Percentiles rank a stretch among this genome's conserved stretches.
Evolutionary conservation across 2,329 filamentous ascomycete genomes (phyloP).

Genomic region (Colletotrichum lupini): DNA sequence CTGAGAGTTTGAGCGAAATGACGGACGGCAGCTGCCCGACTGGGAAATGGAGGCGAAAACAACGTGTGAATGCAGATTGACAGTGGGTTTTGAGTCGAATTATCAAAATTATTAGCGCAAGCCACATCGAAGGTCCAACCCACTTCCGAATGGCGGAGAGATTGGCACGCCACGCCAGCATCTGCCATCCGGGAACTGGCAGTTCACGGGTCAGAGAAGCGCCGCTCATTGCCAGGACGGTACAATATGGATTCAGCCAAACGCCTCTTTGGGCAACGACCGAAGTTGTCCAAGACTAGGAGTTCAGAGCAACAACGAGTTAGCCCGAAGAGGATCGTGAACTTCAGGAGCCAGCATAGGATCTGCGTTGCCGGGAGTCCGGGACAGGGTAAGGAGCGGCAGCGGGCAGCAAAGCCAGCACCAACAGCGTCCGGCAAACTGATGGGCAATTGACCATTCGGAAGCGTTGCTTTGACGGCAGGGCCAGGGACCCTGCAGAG

Average conservation of each 20-base stretch:
- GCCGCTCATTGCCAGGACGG: not conserved
- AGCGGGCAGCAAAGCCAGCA: constrained; percentile 1
- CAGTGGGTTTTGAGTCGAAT: constrained; percentile 13
- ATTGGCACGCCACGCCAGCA: not conserved
- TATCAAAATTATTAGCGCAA: constrained; percentile 16
- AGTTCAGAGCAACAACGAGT: not conserved
- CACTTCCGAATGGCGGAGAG: not conserved
- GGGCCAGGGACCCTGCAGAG: constrained; percentile 17
- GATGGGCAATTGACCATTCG: constrained; percentile 9
- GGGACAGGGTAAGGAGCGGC: not conserved
- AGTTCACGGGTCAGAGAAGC: not conserved
- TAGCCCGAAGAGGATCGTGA: not conserved
- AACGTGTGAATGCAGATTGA: constrained; percentile 17
- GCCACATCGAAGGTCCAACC: constrained; percentile 12
- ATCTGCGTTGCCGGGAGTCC: not conserved
- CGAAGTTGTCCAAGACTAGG: not conserved
- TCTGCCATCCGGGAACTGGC: not conserved
- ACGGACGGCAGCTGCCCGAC: constrained; percentile 10
- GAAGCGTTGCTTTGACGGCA: constrained; percentile 9
- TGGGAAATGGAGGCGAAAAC: constrained; percentile 24
- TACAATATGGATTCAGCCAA: not conserved
- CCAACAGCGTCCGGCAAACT: not conserved
- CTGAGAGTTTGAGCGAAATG: constrained; percentile 6
- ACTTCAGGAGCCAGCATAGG: constrained; percentile 7
- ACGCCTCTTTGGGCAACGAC: not conserved